These are phyloP conservation scores for Phytophthora brassicae DNA, from an alignment of 352 stramenopile genomes.

Conservation along the genomic window DNA sequence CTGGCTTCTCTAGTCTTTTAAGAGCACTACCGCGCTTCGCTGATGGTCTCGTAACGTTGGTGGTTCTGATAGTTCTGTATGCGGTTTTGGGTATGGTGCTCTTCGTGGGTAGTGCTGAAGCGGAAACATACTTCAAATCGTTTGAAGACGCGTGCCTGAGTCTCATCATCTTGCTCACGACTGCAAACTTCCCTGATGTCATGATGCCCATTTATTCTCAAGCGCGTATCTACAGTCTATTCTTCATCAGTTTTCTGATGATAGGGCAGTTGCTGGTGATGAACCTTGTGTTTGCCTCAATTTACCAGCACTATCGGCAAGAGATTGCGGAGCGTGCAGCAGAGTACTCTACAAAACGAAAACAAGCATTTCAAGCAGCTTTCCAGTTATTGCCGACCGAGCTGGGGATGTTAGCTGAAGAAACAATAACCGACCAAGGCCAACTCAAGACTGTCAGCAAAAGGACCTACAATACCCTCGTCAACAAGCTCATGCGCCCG, in stretches of 20 bases:
- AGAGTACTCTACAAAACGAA: conserved; percentile 34
- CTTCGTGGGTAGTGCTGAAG: conserved; percentile 63
- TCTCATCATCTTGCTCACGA: conserved; percentile 74
- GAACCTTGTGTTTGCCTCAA: conserved; percentile 75
- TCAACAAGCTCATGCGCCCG: conserved; percentile 31
- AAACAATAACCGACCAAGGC: neutral
- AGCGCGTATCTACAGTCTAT: conserved; percentile 44
- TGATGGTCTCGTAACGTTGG: conserved; percentile 48
- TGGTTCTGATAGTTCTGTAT: conserved; percentile 56
- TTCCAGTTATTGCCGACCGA: conserved; percentile 43
- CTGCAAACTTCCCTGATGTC: conserved; percentile 82
- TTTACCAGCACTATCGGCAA: conserved; percentile 71
- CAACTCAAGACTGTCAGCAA: conserved; percentile 32
- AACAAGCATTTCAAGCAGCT: conserved; percentile 52
- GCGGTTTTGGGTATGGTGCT: conserved; percentile 62
- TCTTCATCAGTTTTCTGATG: conserved; percentile 74
- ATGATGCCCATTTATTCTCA: conserved; percentile 73
- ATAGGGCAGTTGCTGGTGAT: conserved; percentile 79
- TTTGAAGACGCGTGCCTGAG: conserved; percentile 57
- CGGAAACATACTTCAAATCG: conserved; percentile 45
- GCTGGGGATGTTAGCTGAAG: neutral
- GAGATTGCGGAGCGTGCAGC: conserved; percentile 38
- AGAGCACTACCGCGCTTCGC: conserved; percentile 42
- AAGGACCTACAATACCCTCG: conserved; percentile 29
- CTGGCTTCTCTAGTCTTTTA: conserved; percentile 51